Base-by-base conservation (phyloP, 176 grass and related monocot species). In the Pharus latifolius region DNA sequence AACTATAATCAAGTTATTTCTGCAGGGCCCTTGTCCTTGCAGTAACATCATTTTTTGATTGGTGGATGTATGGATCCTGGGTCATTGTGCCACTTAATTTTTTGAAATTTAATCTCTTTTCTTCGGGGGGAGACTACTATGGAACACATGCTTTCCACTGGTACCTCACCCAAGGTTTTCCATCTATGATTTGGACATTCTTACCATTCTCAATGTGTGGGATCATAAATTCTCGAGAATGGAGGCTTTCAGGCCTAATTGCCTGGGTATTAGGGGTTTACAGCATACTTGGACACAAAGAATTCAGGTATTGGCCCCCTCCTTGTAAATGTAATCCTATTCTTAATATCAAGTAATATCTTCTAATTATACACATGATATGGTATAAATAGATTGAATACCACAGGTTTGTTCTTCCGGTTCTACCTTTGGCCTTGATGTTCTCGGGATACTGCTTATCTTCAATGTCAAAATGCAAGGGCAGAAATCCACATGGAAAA, bases 121-220 rank as follows among this genome's bases (percentile, higher is more conserved):
- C 94, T 48, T 90, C 89, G 3, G 89, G 94, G 56, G 94, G 94
- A 54, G 86, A 97, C 56, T 97, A 97, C 43, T 92, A 92, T 55
- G 94, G 94, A 61, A 97, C 83, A 76, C 94, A 97, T 31, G 41
- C 68, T 9, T 97, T 86, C 65, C 94, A 92, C 27, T 97, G 94
- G 94, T 92, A 97, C 47, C 85, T 92, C 26, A 97, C 89, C 24
- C 94, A 97, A 45, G 94, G 94, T 53, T 97, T 92, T 85, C 86
- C 94, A 62, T 80, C 86, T 25, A 97, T 92, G 89, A 58, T 97
- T 81, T 90, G 82, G 81, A 92, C 86, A 44, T 85, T 97, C 61
- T 80, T 92, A 67, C 94, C 94, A 3, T 85, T 92, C 76, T 56
- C 86, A 54, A 19, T 90, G 9, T 70, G 25, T 31, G 86, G 86